phyloP scores from a whole-genome alignment of 192 early-diverging fungal species.

The Coemansia sp. region DNA sequence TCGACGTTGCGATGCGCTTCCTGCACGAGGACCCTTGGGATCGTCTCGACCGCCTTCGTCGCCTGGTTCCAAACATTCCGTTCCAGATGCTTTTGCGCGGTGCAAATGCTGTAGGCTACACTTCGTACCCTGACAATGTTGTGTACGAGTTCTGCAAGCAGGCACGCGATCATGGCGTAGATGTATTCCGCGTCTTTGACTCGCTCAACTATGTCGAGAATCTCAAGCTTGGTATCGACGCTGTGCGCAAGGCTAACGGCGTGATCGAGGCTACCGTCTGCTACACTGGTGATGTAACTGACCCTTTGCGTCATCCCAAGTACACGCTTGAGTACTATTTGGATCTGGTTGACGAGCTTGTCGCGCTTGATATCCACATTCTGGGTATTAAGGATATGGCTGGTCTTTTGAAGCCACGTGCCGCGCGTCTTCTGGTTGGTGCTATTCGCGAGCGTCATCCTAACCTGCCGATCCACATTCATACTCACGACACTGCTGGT shows the following conservation, averaged over 20 bases:
- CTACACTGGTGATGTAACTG: conserved; percentile 93
- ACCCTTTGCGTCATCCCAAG: conserved; percentile 72
- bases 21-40: conserved; percentile 98
- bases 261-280: conserved; percentile 89
- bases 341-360: conserved; percentile 83
- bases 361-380: conserved; percentile 89
- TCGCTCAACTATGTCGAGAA: conserved; percentile 97
- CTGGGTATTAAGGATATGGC: conserved; percentile 97
- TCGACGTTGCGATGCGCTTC: conserved; percentile 96
- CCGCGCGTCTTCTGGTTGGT: conserved; percentile 82
- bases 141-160: conserved; percentile 95
- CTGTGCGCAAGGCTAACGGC: conserved; percentile 91
- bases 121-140: conserved; percentile 95
- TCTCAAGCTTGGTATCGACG: conserved; percentile 89
- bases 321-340: conserved; percentile 92
- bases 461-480: conserved; percentile 90
- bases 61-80: conserved; percentile 91
- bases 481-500: conserved; percentile 96
- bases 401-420: conserved; percentile 89
- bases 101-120: conserved; percentile 97
- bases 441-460: conserved; percentile 85
- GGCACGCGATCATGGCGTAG: conserved; percentile 85
- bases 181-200: conserved; percentile 98
- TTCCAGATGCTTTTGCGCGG: conserved; percentile 99
- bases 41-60: conserved; percentile 77